Evolutionary conservation across 140 eudicot species (phyloP).

Genomic region (Stevia rebaudiana): DNA sequence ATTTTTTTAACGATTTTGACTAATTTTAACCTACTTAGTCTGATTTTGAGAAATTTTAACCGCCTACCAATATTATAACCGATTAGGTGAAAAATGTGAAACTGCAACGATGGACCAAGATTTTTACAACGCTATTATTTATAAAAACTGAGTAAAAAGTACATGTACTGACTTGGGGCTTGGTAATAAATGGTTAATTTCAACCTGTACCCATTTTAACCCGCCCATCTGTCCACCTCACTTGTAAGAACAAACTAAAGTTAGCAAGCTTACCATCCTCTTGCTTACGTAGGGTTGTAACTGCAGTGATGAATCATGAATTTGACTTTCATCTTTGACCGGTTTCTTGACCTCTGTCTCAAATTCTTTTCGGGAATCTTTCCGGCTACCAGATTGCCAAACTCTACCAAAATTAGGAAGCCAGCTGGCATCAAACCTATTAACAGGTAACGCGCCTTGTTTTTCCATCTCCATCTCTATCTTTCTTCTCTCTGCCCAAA

Average conservation of each 20-base stretch:
- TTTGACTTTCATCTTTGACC: constrained; percentile 32
- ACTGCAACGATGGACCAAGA: too few relatives aligned
- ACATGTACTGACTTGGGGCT: too few relatives aligned
- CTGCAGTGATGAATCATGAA: constrained; percentile 36
- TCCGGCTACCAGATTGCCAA: constrained; percentile 94
- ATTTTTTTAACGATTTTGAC: too few relatives aligned
- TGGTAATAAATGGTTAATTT: not conserved
- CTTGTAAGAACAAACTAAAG: not conserved
- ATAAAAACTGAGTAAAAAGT: too few relatives aligned
- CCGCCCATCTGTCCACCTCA: not conserved
- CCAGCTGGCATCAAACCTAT: constrained; percentile 63
- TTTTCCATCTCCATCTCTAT: constrained; percentile 80
- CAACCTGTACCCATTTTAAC: not conserved
- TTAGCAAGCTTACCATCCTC: constrained; percentile 52
- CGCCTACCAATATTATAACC: too few relatives aligned
- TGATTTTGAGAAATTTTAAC: too few relatives aligned
- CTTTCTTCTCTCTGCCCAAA: constrained; percentile 95
- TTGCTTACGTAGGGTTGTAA: constrained; percentile 91
- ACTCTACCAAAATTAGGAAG: constrained; percentile 96
- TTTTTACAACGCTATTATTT: too few relatives aligned
- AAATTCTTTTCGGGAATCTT: constrained; percentile 84
- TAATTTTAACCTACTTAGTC: too few relatives aligned
- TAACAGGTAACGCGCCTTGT: constrained; percentile 47
- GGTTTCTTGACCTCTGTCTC: constrained; percentile 38
- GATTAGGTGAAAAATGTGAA: too few relatives aligned